Conservation (phyloP, 2,329 filamentous ascomycete genomes). For the Fusarium xylarioides region DNA sequence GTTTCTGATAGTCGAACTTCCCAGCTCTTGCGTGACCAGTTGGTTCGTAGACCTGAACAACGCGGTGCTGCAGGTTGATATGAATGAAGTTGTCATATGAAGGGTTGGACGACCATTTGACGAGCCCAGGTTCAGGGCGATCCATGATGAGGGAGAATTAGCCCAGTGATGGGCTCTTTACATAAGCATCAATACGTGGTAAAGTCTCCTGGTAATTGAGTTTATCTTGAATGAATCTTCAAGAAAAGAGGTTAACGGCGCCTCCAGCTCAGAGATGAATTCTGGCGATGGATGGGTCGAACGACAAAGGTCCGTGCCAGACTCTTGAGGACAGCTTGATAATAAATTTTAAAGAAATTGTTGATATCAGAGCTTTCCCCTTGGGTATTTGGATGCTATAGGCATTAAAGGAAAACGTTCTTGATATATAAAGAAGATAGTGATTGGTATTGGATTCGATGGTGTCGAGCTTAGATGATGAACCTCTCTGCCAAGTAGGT, state of each 20-base stretch:
- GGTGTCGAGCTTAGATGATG: slow-evolving; percentile 26
- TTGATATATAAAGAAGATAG: neutral
- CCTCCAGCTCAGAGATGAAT: neutral
- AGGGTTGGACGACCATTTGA: slow-evolving; percentile 72
- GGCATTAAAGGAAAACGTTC: neutral
- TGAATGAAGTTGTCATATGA: slow-evolving; percentile 69
- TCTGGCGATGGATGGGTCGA: neutral
- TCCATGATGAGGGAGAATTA: slow-evolving; percentile 55
- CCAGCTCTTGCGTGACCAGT: slow-evolving; percentile 66
- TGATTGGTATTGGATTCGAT: neutral
- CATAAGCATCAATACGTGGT: neutral
- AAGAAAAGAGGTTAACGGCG: neutral
- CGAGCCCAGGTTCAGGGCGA: slow-evolving; percentile 68
- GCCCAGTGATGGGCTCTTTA: neutral
- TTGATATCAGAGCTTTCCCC: neutral
- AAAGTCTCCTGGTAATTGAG: neutral
- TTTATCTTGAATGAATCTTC: neutral
- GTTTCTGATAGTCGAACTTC: slow-evolving; percentile 65
- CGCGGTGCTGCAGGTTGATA: slow-evolving; percentile 70
- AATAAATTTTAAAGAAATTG: neutral
- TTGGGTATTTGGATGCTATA: slow-evolving; percentile 13
- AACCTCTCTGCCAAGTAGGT: neutral
- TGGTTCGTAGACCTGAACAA: slow-evolving; percentile 70
- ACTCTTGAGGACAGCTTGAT: neutral
- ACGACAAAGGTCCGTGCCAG: neutral